Evolutionary conservation across 2,329 filamentous ascomycete genomes (phyloP).

Genomic region (Karstenula rhodostoma): DNA sequence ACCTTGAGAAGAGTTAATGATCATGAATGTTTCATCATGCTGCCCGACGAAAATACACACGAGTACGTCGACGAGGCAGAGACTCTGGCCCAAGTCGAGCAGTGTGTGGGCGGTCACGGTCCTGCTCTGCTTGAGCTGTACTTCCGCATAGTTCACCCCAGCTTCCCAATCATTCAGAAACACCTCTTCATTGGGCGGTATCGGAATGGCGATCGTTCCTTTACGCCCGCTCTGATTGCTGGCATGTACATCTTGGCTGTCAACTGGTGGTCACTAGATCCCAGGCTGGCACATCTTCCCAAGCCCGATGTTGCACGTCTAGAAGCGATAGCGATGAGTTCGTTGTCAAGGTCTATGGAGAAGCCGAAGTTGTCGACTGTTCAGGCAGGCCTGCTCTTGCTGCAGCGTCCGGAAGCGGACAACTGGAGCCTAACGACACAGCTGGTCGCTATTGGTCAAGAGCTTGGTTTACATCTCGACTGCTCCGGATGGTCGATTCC

Average conservation of each 20-base stretch:
- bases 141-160: slow-evolving; percentile 81
- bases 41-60: slow-evolving; percentile 76
- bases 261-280: slow-evolving; percentile 85
- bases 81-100: slow-evolving; percentile 76
- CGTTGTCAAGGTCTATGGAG: slow-evolving; percentile 79
- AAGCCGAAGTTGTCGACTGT: slow-evolving; percentile 83
- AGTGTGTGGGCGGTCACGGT: slow-evolving; percentile 78
- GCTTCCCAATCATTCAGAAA: slow-evolving; percentile 84
- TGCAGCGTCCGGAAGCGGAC: slow-evolving; percentile 78
- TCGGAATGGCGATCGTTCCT: slow-evolving; percentile 73
- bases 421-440: slow-evolving; percentile 88
- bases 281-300: slow-evolving; percentile 68
- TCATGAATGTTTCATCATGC: slow-evolving; percentile 79
- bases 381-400: slow-evolving; percentile 77
- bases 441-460: slow-evolving; percentile 84
- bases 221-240: slow-evolving; percentile 78
- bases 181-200: slow-evolving; percentile 81
- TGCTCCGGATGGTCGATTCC: slow-evolving; percentile 88
- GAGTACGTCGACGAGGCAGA: slow-evolving; percentile 74
- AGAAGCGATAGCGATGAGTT: slow-evolving; percentile 76
- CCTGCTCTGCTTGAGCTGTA: slow-evolving; percentile 79
- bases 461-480: slow-evolving; percentile 88
- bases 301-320: slow-evolving; percentile 77
- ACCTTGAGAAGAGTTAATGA: slow-evolving; percentile 78
- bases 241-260: slow-evolving; percentile 86